Conservation (phyloP, 345 rosid genomes). For the Gossypium herbaceum region DNA sequence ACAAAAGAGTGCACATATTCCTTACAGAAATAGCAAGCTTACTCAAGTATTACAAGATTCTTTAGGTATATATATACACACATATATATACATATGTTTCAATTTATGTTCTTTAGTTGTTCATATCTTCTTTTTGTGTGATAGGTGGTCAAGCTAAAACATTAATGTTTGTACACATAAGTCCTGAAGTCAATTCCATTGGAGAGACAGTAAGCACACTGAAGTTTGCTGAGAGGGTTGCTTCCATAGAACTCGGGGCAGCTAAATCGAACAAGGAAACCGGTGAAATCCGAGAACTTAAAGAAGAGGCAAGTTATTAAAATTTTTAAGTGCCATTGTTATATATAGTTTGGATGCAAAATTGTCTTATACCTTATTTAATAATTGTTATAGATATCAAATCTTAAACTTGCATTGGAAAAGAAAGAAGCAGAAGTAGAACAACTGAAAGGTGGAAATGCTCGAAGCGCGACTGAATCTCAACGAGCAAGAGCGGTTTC, state of each 20-base stretch:
- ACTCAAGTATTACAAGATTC: slow-evolving; percentile 94
- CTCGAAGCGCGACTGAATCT: slow-evolving; percentile 40
- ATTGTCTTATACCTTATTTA: not conserved
- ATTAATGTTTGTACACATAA: slow-evolving; percentile 92
- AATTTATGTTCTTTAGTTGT: slow-evolving; percentile 1
- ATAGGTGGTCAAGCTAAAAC: slow-evolving; percentile 98
- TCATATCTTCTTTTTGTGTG: not conserved
- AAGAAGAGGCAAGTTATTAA: slow-evolving; percentile 61
- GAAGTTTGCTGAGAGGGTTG: slow-evolving; percentile 95
- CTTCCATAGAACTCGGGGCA: slow-evolving; percentile 92
- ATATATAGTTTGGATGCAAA: not conserved
- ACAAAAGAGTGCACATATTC: slow-evolving; percentile 84
- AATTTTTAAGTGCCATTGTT: not conserved
- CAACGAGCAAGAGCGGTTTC: slow-evolving; percentile 81
- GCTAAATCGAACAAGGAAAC: slow-evolving; percentile 90
- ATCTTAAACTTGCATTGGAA: slow-evolving; percentile 67
- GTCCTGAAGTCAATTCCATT: slow-evolving; percentile 71
- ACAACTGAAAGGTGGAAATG: slow-evolving; percentile 44
- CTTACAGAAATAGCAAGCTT: slow-evolving; percentile 93
- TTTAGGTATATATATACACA: slow-evolving; percentile 43
- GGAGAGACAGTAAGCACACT: slow-evolving; percentile 96
- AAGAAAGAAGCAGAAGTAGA: slow-evolving; percentile 84
- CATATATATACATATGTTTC: slow-evolving; percentile 41
- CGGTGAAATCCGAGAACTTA: slow-evolving; percentile 82
- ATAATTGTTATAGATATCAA: slow-evolving; percentile 17